phyloP scores from a whole-genome alignment of 495 filamentous ascomycete genomes.

The Talaromyces liani region DNA sequence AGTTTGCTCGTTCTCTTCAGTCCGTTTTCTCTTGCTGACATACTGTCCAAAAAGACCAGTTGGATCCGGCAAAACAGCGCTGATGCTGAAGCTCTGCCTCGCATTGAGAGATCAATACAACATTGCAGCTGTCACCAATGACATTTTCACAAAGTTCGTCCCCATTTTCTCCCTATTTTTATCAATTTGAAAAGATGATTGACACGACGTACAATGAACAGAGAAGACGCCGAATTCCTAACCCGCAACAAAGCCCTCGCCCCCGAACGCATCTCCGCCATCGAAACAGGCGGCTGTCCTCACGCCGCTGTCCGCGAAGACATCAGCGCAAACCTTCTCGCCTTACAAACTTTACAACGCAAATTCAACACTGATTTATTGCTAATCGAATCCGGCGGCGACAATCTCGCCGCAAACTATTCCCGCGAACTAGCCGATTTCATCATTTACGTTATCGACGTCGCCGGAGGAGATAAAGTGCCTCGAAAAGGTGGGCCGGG shows the following conservation, averaged over 20 bases:
- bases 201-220: conserved; percentile 16
- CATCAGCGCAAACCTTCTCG: conserved; percentile 86
- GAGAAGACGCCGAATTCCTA: conserved; percentile 96
- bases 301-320: conserved; percentile 98
- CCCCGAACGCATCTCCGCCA: conserved; percentile 75
- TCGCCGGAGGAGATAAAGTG: conserved; percentile 94
- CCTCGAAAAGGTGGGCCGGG: conserved; percentile 94
- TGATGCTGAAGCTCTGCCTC: conserved; percentile 85
- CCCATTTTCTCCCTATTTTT: not conserved
- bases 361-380: conserved; percentile 67
- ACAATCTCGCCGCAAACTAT: conserved; percentile 97
- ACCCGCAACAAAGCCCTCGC: conserved; percentile 79
- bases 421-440: conserved; percentile 88
- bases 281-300: conserved; percentile 96
- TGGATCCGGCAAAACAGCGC: conserved; percentile 92
- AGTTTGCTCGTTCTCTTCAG: conserved; percentile 18
- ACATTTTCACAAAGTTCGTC: conserved; percentile 83
- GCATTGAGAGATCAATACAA: conserved; percentile 69
- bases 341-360: conserved; percentile 76
- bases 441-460: conserved; percentile 98
- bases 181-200: too few relatives aligned
- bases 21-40: conserved; percentile 8
- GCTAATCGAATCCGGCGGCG: conserved; percentile 90
- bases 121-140: conserved; percentile 94
- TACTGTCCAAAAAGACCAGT: conserved; percentile 58